Percentiles rank a stretch among this genome's conserved stretches.
These are phyloP conservation scores for Rhizopus stolonifer DNA, from an alignment of 371 early-diverging fungal genomes.

Conservation along the genomic window DNA sequence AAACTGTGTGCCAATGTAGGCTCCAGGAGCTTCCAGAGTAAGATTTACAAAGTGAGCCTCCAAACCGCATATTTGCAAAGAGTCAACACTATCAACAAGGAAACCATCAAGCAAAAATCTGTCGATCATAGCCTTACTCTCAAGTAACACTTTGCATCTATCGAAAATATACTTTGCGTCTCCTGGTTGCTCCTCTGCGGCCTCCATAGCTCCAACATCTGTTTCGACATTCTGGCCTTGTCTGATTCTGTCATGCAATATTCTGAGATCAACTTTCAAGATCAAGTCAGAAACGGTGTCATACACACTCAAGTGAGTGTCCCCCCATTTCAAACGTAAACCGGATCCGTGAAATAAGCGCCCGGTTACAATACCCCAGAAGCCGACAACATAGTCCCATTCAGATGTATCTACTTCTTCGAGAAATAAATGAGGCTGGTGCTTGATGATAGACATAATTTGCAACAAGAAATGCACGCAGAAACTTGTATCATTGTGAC, in stretches of 20 bases:
- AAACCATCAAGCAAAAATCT: constrained; percentile 1
- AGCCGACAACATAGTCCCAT: constrained; percentile 8
- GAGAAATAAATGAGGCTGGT: constrained; percentile 8
- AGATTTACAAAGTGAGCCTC: constrained; percentile 2
- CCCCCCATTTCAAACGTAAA: constrained; percentile 7
- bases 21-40: constrained; percentile 2
- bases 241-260: constrained; percentile 1
- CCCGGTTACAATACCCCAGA: constrained; percentile 5
- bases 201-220: neutral
- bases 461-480: constrained; percentile 7
- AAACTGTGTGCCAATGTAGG: constrained; percentile 4
- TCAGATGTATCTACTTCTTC: constrained; percentile 6
- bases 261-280: constrained; percentile 7
- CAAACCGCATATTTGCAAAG: neutral
- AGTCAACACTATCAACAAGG: neutral
- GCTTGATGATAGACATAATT: constrained; percentile 1
- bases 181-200: constrained; percentile 1
- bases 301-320: constrained; percentile 11
- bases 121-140: constrained; percentile 1
- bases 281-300: constrained; percentile 9
- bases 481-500: constrained; percentile 1
- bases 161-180: neutral
- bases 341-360: constrained; percentile 4
- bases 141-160: constrained; percentile 1
- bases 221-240: constrained; percentile 4